Base-by-base conservation (phyloP, 345 rosid genomes). In the Populus alba region DNA sequence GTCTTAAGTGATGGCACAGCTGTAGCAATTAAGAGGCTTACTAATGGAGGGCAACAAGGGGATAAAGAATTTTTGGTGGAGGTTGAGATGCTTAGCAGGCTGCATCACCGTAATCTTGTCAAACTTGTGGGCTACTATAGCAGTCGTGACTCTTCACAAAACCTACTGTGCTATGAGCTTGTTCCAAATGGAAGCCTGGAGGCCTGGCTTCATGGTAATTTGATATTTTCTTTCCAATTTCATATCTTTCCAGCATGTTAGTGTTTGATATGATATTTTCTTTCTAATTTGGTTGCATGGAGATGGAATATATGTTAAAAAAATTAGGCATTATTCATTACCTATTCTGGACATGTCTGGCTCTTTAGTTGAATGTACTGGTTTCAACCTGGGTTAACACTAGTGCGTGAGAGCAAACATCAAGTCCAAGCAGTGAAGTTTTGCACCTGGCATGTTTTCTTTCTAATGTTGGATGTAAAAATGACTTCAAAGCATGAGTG, bases 31-130 rank as follows among this genome's bases (percentile, higher is more conserved):
- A 96, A 96, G 89, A 91, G 95, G 87, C 97, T 96, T 71, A 88
- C 93, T 69, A 78, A 78, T 76, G 99, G 99, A 83, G 99, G 97
- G 51, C 93, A 92, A 72, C 99, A 96, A 84, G 99, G 99, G 31
- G 97, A 90, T 85, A 92, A 90, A 83, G 99, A 96, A 81, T 96
- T 96, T 80, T 84, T 92, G 81, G 99, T 95, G 73, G 99, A 95
- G 92, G 95, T 95, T 83, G 98, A 95, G 87, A 95, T 95, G 99
- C 92, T 95, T 74, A 95, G 98, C 88, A 89, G 99, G 85, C 89
- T 95, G 89, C 99, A 95, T 88, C 99, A 95, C 82, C 99, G 99
- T 77, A 95, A 95, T 85, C 96, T 95, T 83, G 99, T 95, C 82
- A 95, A 95, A 86, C 99, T 93, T 77, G 97, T 94, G 62, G 99